Evolutionary conservation across 2,329 filamentous ascomycete species (phyloP).

Genomic region (Cordyceps javanica): DNA sequence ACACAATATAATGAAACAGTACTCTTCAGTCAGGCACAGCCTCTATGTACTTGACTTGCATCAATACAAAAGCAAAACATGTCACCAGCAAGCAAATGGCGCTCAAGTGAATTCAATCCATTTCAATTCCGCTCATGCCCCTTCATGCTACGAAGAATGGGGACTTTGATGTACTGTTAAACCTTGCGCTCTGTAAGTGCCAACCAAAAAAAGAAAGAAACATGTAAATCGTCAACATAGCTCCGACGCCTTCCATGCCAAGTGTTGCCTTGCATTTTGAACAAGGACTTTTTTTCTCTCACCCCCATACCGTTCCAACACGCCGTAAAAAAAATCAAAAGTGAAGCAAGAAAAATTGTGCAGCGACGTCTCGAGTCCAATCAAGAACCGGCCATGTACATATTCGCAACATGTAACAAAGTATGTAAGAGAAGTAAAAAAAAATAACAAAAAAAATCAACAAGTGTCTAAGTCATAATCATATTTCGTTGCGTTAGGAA

Average conservation of each 20-base stretch:
- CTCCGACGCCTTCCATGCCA: constrained; percentile 4
- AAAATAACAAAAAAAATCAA: not conserved
- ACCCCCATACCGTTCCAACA: not conserved
- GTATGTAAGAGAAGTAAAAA: constrained; percentile 6
- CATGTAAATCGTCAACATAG: constrained; percentile 9
- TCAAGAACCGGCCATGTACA: not conserved
- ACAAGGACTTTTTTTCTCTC: not conserved
- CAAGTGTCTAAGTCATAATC: constrained; percentile 19
- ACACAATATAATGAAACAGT: not conserved
- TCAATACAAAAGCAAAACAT: not conserved
- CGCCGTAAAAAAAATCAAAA: not conserved
- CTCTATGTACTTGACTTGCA: not conserved
- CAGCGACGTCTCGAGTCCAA: not conserved
- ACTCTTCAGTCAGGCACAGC: not conserved
- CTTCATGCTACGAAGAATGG: constrained; percentile 2
- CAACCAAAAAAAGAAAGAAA: constrained; percentile 3
- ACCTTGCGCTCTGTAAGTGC: constrained; percentile 5
- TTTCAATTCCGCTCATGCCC: no score
- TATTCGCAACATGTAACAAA: not conserved
- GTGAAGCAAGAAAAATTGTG: not conserved
- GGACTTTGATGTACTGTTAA: constrained; percentile 10
- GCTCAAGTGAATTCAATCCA: not conserved
- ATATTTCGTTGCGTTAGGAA: constrained; percentile 18
- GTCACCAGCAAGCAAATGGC: not conserved
- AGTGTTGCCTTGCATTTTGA: not conserved